A percentile compares a stretch with the other conserved stretches of the same genome.
Conservation (phyloP, 805 yeast genomes). For the Blastobotrys americana region DNA sequence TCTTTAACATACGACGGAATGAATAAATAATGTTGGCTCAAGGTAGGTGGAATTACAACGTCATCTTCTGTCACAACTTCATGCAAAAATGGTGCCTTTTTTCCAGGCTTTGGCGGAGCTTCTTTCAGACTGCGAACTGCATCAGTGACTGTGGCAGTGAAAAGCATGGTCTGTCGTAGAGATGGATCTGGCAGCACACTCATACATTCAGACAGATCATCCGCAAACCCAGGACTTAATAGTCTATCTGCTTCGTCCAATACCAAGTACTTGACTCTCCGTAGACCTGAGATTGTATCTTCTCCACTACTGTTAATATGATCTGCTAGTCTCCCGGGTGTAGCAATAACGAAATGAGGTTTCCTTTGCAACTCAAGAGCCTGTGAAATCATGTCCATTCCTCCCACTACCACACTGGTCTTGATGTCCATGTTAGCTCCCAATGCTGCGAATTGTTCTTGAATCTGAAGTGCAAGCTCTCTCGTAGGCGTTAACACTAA, state of each 20-base stretch:
- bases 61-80: constrained; percentile 69
- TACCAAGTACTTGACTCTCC: constrained; percentile 72
- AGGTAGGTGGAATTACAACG: constrained; percentile 71
- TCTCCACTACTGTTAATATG: constrained; percentile 84
- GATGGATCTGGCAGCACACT: constrained; percentile 61
- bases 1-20: constrained; percentile 87
- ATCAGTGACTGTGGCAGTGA: constrained; percentile 95
- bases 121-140: constrained; percentile 76
- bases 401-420: constrained; percentile 85
- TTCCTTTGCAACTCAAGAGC: constrained; percentile 69
- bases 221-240: constrained; percentile 73
- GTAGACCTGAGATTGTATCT: constrained; percentile 73
- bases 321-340: constrained; percentile 94
- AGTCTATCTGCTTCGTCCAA: constrained; percentile 95
- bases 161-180: constrained; percentile 77
- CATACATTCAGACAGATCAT: constrained; percentile 69
- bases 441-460: constrained; percentile 89
- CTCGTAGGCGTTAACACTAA: constrained; percentile 79
- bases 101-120: constrained; percentile 47
- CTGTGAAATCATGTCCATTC: constrained; percentile 88
- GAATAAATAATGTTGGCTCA: constrained; percentile 58
- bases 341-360: constrained; percentile 94
- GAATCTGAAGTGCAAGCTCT: constrained; percentile 92
- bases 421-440: constrained; percentile 85
- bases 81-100: constrained; percentile 58